Evolutionary conservation across 495 filamentous ascomycete species (phyloP).

Genomic region (Tuber indicum): DNA sequence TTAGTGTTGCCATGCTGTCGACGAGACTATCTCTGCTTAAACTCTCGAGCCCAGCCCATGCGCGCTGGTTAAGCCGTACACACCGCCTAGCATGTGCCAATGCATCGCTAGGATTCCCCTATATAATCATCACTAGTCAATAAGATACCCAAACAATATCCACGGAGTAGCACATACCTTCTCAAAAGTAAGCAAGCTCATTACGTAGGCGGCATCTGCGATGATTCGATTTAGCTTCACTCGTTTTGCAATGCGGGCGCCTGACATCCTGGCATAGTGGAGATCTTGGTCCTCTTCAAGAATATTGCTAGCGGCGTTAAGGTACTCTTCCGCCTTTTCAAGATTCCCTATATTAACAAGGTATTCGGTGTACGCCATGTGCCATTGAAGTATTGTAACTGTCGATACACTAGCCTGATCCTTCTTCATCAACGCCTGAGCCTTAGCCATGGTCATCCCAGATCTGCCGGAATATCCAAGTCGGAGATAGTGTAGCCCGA

Average conservation of each 20-base stretch:
- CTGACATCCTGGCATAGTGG: constrained; percentile 31
- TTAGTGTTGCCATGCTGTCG: constrained; percentile 30
- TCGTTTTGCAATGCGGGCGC: constrained; percentile 26
- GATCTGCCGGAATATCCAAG: constrained; percentile 74
- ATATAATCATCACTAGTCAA: constrained; percentile 20
- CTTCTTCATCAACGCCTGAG: constrained; percentile 49
- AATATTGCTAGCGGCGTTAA: constrained; percentile 21
- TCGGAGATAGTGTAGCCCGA: constrained; percentile 66
- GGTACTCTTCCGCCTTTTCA: constrained; percentile 50
- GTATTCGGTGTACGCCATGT: constrained; percentile 69
- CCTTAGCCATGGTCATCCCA: constrained; percentile 56
- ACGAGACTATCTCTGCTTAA: constrained; percentile 34
- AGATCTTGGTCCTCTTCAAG: constrained; percentile 39
- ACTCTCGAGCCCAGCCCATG: constrained; percentile 44
- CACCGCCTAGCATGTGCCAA: constrained; percentile 40
- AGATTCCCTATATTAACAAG: constrained; percentile 60
- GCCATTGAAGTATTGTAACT: constrained; percentile 51
- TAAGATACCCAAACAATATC: constrained; percentile 3
- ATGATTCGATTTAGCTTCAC: constrained; percentile 41
- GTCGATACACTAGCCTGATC: constrained; percentile 41
- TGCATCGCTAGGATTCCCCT: constrained; percentile 40
- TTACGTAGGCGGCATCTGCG: constrained; percentile 49
- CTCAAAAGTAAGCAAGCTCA: constrained; percentile 40
- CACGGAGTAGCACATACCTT: constrained; percentile 30
- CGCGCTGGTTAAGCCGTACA: constrained; percentile 35